Conservation (phyloP, 2,329 filamentous ascomycete species). For the Pyrenophora graminea region DNA sequence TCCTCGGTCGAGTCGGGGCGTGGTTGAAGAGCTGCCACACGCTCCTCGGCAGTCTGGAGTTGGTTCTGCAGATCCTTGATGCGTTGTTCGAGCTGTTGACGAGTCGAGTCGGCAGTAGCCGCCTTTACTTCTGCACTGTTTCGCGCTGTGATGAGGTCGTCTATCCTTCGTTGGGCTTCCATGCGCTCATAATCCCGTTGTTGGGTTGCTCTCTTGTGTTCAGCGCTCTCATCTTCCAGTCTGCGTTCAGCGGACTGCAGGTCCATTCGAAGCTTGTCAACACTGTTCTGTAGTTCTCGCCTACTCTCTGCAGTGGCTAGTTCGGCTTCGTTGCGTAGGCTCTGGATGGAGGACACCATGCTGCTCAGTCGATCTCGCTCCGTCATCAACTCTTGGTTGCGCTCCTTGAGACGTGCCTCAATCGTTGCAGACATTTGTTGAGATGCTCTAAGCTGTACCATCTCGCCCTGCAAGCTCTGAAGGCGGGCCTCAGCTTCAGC, state of each 20-base stretch:
- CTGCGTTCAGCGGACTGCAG: constrained; percentile 79
- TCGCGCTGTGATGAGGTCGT: constrained; percentile 82
- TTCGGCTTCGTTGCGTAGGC: constrained; percentile 88
- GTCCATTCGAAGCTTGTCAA: constrained; percentile 80
- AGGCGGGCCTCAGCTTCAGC: constrained; percentile 80
- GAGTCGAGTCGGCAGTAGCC: constrained; percentile 80
- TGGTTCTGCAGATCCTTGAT: constrained; percentile 90
- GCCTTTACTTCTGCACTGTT: constrained; percentile 84
- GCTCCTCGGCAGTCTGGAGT: constrained; percentile 85
- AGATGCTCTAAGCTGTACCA: constrained; percentile 89
- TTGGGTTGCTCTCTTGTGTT: constrained; percentile 78
- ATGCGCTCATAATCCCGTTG: constrained; percentile 89
- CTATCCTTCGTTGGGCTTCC: constrained; percentile 87
- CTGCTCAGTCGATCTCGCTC: constrained; percentile 84
- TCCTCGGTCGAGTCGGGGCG: constrained; percentile 57
- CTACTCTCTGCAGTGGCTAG: constrained; percentile 79
- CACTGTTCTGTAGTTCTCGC: constrained; percentile 75
- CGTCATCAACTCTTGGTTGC: constrained; percentile 82
- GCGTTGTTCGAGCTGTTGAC: constrained; percentile 84
- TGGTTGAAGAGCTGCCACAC: constrained; percentile 79
- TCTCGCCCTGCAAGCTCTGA: constrained; percentile 88
- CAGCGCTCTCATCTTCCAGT: constrained; percentile 79
- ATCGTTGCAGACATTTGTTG: constrained; percentile 95
- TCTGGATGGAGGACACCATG: constrained; percentile 82
- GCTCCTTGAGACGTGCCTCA: constrained; percentile 82